A percentile compares a stretch with the other conserved stretches of the same genome.
Conservation (phyloP, 225 moss, liverwort and hornwort genomes). For the Marchantia paleacea region DNA sequence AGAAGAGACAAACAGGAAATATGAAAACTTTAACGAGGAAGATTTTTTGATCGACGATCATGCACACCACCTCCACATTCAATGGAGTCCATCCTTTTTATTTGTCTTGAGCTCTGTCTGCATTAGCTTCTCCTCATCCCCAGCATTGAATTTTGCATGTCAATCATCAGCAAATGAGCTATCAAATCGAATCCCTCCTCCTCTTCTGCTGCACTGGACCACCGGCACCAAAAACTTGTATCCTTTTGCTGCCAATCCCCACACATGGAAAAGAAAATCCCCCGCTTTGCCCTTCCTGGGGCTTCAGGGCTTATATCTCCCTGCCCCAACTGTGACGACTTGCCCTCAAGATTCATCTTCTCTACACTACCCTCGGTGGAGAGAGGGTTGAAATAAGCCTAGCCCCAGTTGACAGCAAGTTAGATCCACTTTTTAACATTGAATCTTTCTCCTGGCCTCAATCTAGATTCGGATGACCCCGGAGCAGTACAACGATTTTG, state of each 20-base stretch:
- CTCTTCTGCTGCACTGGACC: background rate
- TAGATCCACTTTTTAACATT: too few species aligned
- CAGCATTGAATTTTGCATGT: background rate
- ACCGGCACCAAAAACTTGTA: background rate
- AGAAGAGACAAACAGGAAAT: background rate
- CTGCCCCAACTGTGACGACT: too few species aligned
- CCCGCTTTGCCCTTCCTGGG: background rate
- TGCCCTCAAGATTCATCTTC: too few species aligned
- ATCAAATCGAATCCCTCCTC: background rate
- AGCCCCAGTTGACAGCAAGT: too few species aligned
- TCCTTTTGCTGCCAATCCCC: background rate
- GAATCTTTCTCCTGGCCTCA: too few species aligned
- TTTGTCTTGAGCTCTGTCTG: background rate
- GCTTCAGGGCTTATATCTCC: too few species aligned
- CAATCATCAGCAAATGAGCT: background rate
- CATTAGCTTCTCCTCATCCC: background rate
- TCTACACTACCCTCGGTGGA: too few species aligned
- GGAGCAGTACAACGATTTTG: too few species aligned
- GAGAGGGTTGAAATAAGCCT: too few species aligned
- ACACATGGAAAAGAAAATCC: background rate
- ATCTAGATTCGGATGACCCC: too few species aligned
- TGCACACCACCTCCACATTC: background rate
- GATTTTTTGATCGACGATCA: background rate
- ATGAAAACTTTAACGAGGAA: background rate
- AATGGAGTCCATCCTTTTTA: background rate